phyloP scores from a whole-genome alignment of 169 alveolate genomes.

The Cryptosporidium muris region DNA sequence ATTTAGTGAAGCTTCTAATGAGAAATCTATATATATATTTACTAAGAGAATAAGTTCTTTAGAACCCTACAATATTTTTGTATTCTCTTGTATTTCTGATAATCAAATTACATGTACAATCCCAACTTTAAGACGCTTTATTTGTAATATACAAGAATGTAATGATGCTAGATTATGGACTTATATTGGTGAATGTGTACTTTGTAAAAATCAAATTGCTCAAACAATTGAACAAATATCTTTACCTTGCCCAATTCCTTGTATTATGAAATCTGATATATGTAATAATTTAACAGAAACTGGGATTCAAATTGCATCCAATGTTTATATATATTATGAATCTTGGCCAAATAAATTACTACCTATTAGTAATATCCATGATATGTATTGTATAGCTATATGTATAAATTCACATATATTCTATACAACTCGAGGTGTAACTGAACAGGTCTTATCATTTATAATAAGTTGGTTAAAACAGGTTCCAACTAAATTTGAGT shows the following conservation, averaged over 20 bases:
- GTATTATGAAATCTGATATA: slow-evolving; percentile 20
- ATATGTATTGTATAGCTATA: slow-evolving; percentile 19
- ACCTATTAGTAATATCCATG: slow-evolving; percentile 27
- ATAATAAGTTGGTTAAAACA: slow-evolving; percentile 39
- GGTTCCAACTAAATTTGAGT: slow-evolving; percentile 17
- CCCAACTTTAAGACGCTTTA: slow-evolving; percentile 35
- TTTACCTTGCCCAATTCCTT: slow-evolving; percentile 64
- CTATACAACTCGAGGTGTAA: slow-evolving; percentile 40
- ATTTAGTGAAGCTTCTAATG: slow-evolving; percentile 34
- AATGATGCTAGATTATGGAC: slow-evolving; percentile 49
- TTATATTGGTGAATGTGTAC: slow-evolving; percentile 56
- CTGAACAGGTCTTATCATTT: slow-evolving; percentile 28
- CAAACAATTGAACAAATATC: slow-evolving; percentile 15
- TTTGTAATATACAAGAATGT: slow-evolving; percentile 17
- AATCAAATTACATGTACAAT: slow-evolving; percentile 12
- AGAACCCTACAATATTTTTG: slow-evolving; percentile 31
- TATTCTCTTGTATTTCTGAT: slow-evolving; percentile 48
- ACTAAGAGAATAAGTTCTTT: slow-evolving; percentile 32
- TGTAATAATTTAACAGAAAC: slow-evolving; percentile 11
- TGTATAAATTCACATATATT: slow-evolving; percentile 33
- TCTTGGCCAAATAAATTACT: slow-evolving; percentile 47
- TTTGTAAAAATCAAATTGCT: slow-evolving; percentile 45
- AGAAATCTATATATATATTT: slow-evolving; percentile 52
- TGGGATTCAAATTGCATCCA: slow-evolving; percentile 35
- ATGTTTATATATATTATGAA: slow-evolving; percentile 49